Evolutionary conservation across 1,284 basidiomycete species (phyloP).

Genomic region (Hymenochaete sp.): DNA sequence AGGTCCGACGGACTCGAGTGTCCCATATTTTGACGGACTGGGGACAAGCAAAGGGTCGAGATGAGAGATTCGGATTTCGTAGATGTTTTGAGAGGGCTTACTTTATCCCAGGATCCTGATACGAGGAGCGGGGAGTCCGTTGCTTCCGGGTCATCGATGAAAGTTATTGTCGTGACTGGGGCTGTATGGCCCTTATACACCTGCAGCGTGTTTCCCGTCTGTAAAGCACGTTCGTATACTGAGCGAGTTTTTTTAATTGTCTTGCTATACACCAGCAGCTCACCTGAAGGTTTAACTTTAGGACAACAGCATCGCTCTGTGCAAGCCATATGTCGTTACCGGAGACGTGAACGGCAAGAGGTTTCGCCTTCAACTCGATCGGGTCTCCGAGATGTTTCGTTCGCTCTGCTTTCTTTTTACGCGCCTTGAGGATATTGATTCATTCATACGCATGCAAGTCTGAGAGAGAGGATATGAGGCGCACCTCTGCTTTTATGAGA

Average conservation of each 20-base stretch:
- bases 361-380: slow-evolving; percentile 66
- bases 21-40: slow-evolving; percentile 83
- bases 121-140: slow-evolving; percentile 47
- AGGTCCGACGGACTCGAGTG: slow-evolving; percentile 41
- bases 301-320: slow-evolving; percentile 70
- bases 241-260: slow-evolving; percentile 2
- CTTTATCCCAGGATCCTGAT: slow-evolving; percentile 89
- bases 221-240: slow-evolving; percentile 10
- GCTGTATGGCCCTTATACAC: slow-evolving; percentile 77
- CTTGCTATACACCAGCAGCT: slow-evolving; percentile 11
- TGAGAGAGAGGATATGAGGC: slow-evolving; percentile 22
- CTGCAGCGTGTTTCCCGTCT: slow-evolving; percentile 75
- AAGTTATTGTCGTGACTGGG: slow-evolving; percentile 75
- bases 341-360: slow-evolving; percentile 59
- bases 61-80: neutral
- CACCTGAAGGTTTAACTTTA: slow-evolving; percentile 71
- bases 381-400: slow-evolving; percentile 69
- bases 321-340: slow-evolving; percentile 73
- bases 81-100: slow-evolving; percentile 23
- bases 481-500: slow-evolving; percentile 56
- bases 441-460: slow-evolving; percentile 12
- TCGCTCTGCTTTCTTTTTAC: slow-evolving; percentile 63
- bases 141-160: slow-evolving; percentile 38
- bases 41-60: slow-evolving; percentile 17
- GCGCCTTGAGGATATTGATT: slow-evolving; percentile 36